Percentiles rank a stretch among this genome's conserved stretches.
These are phyloP conservation scores for Catharanthus roseus DNA, from an alignment of 257 asterid genomes.

Conservation along the genomic window DNA sequence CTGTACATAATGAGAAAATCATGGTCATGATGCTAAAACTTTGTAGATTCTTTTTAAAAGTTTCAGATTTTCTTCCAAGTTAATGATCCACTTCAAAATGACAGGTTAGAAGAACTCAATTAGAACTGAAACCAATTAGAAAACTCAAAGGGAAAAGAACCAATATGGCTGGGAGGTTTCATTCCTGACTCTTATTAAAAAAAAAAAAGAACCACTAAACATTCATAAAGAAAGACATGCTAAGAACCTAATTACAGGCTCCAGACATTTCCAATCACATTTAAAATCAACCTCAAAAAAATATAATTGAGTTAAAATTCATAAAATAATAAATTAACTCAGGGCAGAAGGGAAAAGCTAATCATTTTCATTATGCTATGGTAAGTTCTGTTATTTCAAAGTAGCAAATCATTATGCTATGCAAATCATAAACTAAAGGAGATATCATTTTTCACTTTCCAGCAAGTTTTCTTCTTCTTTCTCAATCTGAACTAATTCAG, in stretches of 20 bases:
- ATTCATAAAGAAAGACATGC: not conserved
- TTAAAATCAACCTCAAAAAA: no score
- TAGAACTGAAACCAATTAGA: not conserved
- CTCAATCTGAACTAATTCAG: not conserved
- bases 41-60: not conserved
- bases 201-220: no score
- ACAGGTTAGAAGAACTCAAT: not conserved
- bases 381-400: no score
- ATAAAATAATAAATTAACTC: not conserved
- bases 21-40: conserved; percentile 1
- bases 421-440: not conserved
- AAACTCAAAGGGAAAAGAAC: not conserved
- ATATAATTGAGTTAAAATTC: no score
- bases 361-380: not conserved
- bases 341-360: not conserved
- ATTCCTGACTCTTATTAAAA: no score
- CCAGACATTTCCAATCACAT: not conserved
- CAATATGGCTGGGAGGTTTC: not conserved
- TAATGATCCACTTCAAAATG: not conserved
- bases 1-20: not conserved
- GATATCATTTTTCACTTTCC: not conserved
- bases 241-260: not conserved
- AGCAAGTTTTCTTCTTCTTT: not conserved
- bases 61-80: not conserved
- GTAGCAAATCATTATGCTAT: no score